Conservation (phyloP, 768 basidiomycete species). For the Hygrophoropsis aurantiaca region DNA sequence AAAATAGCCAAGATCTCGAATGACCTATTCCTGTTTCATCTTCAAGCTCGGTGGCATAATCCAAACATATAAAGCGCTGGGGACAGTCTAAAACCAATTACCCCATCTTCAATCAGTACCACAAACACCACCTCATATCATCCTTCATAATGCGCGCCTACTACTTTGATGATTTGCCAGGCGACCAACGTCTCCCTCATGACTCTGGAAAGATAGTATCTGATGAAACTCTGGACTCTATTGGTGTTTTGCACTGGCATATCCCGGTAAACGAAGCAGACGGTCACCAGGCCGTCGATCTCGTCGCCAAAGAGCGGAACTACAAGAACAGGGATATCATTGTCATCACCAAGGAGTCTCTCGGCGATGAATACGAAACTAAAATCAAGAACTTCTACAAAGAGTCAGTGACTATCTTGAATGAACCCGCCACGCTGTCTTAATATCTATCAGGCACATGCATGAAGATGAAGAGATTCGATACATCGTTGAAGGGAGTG, state of each 20-base stretch:
- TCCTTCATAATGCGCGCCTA: slow-evolving; percentile 59
- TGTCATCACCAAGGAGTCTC: slow-evolving; percentile 69
- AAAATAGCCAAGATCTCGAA: too few species aligned
- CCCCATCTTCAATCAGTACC: too few species aligned
- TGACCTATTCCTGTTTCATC: too few species aligned
- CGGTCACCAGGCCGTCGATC: slow-evolving; percentile 53
- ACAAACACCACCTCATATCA: too few species aligned
- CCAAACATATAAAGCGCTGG: too few species aligned
- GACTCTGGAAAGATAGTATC: slow-evolving; percentile 57
- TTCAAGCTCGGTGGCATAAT: too few species aligned
- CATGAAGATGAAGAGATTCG: slow-evolving; percentile 96
- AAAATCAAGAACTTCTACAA: slow-evolving; percentile 83
- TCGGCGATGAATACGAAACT: slow-evolving; percentile 78
- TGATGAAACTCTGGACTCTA: slow-evolving; percentile 43
- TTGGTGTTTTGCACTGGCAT: slow-evolving; percentile 68
- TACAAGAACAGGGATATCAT: slow-evolving; percentile 87
- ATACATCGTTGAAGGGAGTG: slow-evolving; percentile 78
- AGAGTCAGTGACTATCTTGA: slow-evolving; percentile 55
- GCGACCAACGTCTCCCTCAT: slow-evolving; percentile 82
- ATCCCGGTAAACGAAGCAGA: slow-evolving; percentile 56
- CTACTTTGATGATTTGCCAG: slow-evolving; percentile 69
- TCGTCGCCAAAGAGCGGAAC: slow-evolving; percentile 61
- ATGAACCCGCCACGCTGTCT: slow-evolving; percentile 3
- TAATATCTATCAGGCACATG: slow-evolving; percentile 58
- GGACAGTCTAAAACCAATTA: too few species aligned